Conservation (phyloP, 345 rosid species). For the Brassica incana region DNA sequence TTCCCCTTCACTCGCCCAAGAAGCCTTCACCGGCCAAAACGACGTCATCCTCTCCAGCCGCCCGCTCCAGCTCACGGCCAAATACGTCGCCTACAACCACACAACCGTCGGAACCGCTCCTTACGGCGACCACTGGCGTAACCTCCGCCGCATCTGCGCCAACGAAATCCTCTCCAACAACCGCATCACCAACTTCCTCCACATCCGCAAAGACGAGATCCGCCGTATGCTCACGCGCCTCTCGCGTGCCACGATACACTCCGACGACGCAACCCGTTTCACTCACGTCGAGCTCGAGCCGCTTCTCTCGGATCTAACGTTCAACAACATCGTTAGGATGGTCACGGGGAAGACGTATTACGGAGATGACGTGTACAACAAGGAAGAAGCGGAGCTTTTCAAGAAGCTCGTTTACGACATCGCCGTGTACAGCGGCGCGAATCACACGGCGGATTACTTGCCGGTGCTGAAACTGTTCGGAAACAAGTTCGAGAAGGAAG, state of each 20-base stretch:
- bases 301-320: conserved; percentile 30
- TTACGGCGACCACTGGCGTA: conserved; percentile 72
- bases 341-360: conserved; percentile 51
- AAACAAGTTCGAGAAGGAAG: conserved; percentile 24
- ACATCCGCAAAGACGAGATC: conserved; percentile 50
- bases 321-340: conserved; percentile 49
- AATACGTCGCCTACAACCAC: conserved; percentile 44
- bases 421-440: conserved; percentile 25
- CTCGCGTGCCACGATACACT: conserved; percentile 24
- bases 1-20: conserved; percentile 49
- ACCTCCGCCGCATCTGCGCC: conserved; percentile 52
- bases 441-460: conserved; percentile 35
- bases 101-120: conserved; percentile 34
- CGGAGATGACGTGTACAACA: conserved; percentile 44
- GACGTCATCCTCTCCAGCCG: conserved; percentile 55
- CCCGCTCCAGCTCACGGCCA: conserved; percentile 45
- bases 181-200: conserved; percentile 41
- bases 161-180: conserved; percentile 52
- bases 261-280: conserved; percentile 29
- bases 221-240: conserved; percentile 39
- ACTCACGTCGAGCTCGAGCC: conserved; percentile 28
- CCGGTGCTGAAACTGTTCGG: conserved; percentile 35
- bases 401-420: conserved; percentile 44
- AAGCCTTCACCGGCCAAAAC: conserved; percentile 52
- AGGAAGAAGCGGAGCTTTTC: conserved; percentile 46